A percentile compares a stretch with the other conserved stretches of the same genome.
Evolutionary conservation across 2,329 filamentous ascomycete species (phyloP).

Genomic region (Epichloe brachyelytri): DNA sequence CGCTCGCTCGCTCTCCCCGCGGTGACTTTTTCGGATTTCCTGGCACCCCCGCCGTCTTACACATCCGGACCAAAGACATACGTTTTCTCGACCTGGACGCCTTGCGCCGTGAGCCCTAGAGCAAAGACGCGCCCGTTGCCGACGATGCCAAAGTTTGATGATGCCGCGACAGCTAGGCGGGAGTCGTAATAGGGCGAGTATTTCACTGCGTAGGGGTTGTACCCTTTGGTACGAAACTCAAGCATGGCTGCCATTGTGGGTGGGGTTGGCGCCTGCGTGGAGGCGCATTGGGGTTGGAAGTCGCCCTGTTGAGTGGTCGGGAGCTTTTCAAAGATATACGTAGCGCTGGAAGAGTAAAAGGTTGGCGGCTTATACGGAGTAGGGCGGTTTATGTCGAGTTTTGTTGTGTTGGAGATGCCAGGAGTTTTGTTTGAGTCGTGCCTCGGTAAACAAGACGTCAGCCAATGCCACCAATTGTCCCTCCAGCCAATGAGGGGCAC

Average conservation of each 20-base stretch:
- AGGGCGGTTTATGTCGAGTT: neutral
- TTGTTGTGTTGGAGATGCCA: neutral
- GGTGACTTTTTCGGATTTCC: too few species aligned
- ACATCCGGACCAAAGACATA: constrained; percentile 23
- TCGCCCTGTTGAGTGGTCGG: neutral
- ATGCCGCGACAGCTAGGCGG: constrained; percentile 74
- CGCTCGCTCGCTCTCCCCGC: too few species aligned
- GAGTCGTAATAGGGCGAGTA: constrained; percentile 98
- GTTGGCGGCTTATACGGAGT: neutral
- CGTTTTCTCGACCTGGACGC: constrained; percentile 75
- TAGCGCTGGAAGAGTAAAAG: neutral
- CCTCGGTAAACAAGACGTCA: constrained; percentile 3
- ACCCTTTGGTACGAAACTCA: constrained; percentile 86
- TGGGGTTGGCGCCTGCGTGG: constrained; percentile 3
- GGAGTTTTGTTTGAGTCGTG: constrained; percentile 12
- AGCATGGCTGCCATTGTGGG: constrained; percentile 55
- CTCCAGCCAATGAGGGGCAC: too few species aligned
- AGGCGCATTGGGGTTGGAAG: constrained; percentile 10
- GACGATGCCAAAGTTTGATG: constrained; percentile 94
- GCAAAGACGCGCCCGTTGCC: constrained; percentile 88
- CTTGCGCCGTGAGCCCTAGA: constrained; percentile 67
- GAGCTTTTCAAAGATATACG: neutral
- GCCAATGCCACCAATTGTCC: neutral
- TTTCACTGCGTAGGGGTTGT: constrained; percentile 92
- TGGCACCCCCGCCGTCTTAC: too few species aligned